These are phyloP conservation scores for Ganoderma meredithae DNA, from an alignment of 1,284 basidiomycete genomes.

Conservation along the genomic window DNA sequence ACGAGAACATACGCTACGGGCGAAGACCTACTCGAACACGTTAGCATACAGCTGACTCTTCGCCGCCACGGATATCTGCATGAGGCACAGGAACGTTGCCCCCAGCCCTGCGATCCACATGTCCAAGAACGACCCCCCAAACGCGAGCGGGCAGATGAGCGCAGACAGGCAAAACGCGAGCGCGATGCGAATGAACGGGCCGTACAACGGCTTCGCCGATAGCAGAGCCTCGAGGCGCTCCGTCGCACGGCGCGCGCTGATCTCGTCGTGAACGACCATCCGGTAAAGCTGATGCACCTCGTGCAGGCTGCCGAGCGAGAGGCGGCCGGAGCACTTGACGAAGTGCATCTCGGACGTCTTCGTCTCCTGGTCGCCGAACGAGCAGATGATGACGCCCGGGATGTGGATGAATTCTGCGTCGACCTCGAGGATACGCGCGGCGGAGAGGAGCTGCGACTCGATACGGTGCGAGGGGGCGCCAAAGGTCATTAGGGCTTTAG, in stretches of 20 bases:
- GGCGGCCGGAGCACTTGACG: slow-evolving; percentile 76
- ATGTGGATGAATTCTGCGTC: slow-evolving; percentile 85
- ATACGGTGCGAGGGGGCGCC: slow-evolving; percentile 79
- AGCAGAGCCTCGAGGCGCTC: slow-evolving; percentile 56
- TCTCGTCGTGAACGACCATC: slow-evolving; percentile 84
- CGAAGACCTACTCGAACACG: slow-evolving; percentile 81
- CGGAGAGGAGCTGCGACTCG: slow-evolving; percentile 73
- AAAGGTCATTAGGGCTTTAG: slow-evolving; percentile 70
- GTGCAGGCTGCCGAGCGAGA: slow-evolving; percentile 80
- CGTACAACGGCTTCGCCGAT: slow-evolving; percentile 64
- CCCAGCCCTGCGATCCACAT: slow-evolving; percentile 80
- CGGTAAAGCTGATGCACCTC: slow-evolving; percentile 81
- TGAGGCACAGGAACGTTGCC: slow-evolving; percentile 68
- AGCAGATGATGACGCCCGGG: slow-evolving; percentile 83
- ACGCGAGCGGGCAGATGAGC: slow-evolving; percentile 83
- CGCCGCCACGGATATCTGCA: slow-evolving; percentile 76
- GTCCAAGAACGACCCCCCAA: slow-evolving; percentile 86
- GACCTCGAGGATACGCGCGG: slow-evolving; percentile 83
- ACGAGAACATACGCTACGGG: neutral
- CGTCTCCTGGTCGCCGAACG: slow-evolving; percentile 82
- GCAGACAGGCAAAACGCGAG: slow-evolving; percentile 77
- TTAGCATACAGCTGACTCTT: slow-evolving; percentile 85
- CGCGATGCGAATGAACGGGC: slow-evolving; percentile 62
- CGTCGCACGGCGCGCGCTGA: slow-evolving; percentile 77
- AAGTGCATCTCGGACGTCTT: slow-evolving; percentile 85